These are phyloP conservation scores for Saccharata proteae DNA, from an alignment of 2,329 filamentous ascomycete genomes.

Conservation along the genomic window DNA sequence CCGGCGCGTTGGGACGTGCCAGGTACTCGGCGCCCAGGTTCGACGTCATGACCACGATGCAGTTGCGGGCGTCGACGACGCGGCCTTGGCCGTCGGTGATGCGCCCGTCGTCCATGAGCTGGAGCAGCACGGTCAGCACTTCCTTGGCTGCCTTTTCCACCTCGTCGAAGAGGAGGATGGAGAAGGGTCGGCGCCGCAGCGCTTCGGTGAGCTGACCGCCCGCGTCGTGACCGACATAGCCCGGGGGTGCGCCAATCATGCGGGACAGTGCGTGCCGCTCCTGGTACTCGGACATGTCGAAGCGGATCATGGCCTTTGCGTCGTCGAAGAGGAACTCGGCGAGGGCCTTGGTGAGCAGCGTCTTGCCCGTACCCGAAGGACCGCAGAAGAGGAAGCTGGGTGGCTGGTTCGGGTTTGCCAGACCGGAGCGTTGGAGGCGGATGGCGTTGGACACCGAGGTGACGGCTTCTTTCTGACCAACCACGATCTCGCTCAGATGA, in stretches of 20 bases:
- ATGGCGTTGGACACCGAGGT: constrained; percentile 91
- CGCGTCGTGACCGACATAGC: constrained; percentile 92
- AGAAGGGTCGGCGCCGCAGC: constrained; percentile 88
- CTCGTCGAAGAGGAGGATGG: constrained; percentile 94
- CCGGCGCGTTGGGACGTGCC: constrained; percentile 61
- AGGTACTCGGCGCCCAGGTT: constrained; percentile 93
- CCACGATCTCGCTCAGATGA: constrained; percentile 68
- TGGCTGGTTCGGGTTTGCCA: constrained; percentile 90
- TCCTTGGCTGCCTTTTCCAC: constrained; percentile 99
- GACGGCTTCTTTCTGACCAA: constrained; percentile 91
- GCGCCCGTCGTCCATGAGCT: constrained; percentile 97
- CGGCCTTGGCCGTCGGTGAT: constrained; percentile 97
- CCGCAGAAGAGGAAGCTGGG: constrained; percentile 98
- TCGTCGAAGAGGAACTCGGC: constrained; percentile 98
- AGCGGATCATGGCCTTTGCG: constrained; percentile 91
- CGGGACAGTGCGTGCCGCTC: constrained; percentile 89
- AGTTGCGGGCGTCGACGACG: constrained; percentile 90
- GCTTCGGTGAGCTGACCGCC: constrained; percentile 93
- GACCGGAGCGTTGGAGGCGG: constrained; percentile 83
- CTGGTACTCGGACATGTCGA: constrained; percentile 99
- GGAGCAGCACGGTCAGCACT: constrained; percentile 88
- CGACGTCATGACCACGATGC: constrained; percentile 98
- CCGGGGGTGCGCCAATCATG: constrained; percentile 95
- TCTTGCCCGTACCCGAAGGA: constrained; percentile 97
- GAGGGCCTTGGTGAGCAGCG: constrained; percentile 87